Percentiles rank a stretch among this genome's conserved stretches.
These are phyloP conservation scores for Suhomyces guaymorum DNA, from an alignment of 1,139 yeast species.

Conservation along the genomic window DNA sequence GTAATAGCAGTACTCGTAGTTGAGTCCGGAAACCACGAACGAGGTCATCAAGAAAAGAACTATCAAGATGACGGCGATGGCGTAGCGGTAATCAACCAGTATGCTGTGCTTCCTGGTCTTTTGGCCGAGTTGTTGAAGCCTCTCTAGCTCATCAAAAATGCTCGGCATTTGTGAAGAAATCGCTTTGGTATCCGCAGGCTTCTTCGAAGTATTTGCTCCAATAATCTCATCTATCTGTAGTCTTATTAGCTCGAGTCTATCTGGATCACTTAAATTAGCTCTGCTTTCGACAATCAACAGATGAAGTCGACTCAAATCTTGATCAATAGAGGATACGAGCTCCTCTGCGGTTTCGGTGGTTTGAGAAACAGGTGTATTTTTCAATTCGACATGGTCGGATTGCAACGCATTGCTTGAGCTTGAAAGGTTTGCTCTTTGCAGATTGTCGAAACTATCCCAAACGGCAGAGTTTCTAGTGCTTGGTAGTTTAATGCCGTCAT, in stretches of 20 bases:
- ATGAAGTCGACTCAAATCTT: slow-evolving; percentile 4
- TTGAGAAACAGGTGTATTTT: too few relatives aligned
- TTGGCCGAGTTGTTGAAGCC: slow-evolving; percentile 6
- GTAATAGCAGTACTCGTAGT: slow-evolving; percentile 42
- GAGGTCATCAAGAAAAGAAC: slow-evolving; percentile 22
- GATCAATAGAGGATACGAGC: slow-evolving; percentile 3
- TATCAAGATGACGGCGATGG: slow-evolving; percentile 1
- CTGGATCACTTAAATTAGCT: slow-evolving; percentile 2
- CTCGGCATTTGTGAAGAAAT: slow-evolving; percentile 1
- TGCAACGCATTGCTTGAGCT: neutral
- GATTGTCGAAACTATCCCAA: neutral
- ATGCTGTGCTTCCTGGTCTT: slow-evolving; percentile 1
- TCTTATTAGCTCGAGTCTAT: slow-evolving; percentile 10
- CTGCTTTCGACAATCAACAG: slow-evolving; percentile 1
- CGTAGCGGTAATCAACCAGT: slow-evolving; percentile 5
- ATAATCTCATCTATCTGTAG: slow-evolving; percentile 10
- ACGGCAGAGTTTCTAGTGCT: neutral
- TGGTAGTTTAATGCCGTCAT: neutral
- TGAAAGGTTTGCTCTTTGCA: neutral
- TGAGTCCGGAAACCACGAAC: slow-evolving; percentile 30
- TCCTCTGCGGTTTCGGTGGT: slow-evolving; percentile 6
- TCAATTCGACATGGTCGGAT: too few relatives aligned
- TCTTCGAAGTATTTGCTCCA: slow-evolving; percentile 2
- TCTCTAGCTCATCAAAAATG: slow-evolving; percentile 12
- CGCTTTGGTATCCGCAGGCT: neutral